Evolutionary conservation across 2,329 filamentous ascomycete species (phyloP).

Genomic region (Colletotrichum sp.): DNA sequence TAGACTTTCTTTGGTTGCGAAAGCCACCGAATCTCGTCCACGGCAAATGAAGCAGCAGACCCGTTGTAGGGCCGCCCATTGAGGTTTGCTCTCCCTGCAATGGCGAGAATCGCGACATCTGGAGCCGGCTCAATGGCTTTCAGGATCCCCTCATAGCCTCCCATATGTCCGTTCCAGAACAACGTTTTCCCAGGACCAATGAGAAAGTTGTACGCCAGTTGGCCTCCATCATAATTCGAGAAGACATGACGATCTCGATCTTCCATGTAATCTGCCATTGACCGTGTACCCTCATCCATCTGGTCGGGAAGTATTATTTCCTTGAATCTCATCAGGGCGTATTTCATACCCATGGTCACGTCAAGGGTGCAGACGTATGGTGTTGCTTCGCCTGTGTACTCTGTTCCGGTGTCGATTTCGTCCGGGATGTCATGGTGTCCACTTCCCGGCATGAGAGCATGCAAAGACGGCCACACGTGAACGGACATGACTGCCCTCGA

Average conservation of each 20-base stretch:
- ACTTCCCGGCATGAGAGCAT: conserved; percentile 25
- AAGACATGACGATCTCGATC: not conserved
- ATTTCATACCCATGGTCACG: not conserved
- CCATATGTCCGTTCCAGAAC: not conserved
- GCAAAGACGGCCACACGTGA: conserved; percentile 28
- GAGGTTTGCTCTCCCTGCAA: not conserved
- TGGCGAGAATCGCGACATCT: not conserved
- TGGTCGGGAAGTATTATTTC: not conserved
- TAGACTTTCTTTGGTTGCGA: not conserved
- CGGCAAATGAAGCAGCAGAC: not conserved
- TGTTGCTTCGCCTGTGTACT: not conserved
- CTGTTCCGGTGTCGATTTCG: not conserved
- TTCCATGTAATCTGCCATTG: not conserved
- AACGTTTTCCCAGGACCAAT: not conserved
- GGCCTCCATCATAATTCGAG: not conserved
- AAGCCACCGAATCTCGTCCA: not conserved
- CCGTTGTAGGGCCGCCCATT: not conserved
- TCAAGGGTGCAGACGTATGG: not conserved
- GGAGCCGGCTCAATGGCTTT: not conserved
- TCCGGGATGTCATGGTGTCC: not conserved
- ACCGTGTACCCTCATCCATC: not conserved
- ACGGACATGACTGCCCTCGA: conserved; percentile 14
- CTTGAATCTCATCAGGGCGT: not conserved
- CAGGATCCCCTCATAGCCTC: not conserved
- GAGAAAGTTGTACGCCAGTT: not conserved